A percentile compares a stretch with the other conserved stretches of the same genome.
Conservation (phyloP, 2,329 filamentous ascomycete genomes). For the Sporothrix protearum region DNA sequence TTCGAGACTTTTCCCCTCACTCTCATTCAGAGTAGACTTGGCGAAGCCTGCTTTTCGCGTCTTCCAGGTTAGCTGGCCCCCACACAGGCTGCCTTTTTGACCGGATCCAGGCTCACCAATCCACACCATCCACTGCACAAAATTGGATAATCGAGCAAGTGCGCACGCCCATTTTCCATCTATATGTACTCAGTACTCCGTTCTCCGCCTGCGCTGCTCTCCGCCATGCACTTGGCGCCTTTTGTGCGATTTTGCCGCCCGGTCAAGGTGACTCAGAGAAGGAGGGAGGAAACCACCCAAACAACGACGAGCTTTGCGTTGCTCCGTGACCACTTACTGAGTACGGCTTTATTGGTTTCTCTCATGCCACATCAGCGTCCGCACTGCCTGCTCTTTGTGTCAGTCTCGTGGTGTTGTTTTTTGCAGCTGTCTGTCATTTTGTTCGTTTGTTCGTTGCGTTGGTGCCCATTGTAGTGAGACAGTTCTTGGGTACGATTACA, state of each 20-base stretch:
- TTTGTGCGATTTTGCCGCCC: background rate
- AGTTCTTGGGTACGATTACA: no score
- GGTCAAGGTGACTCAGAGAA: constrained; percentile 9
- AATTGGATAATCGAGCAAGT: no score
- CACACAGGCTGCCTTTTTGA: background rate
- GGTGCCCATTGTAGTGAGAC: no score
- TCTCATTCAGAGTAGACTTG: background rate
- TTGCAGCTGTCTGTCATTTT: background rate
- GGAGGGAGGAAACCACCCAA: background rate
- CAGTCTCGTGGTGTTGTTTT: background rate
- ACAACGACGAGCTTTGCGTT: background rate
- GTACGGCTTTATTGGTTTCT: constrained; percentile 1
- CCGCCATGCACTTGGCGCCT: background rate
- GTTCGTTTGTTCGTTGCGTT: no score
- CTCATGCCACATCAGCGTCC: constrained; percentile 16
- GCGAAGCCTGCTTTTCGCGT: background rate
- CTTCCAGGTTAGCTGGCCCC: background rate
- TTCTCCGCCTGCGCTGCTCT: background rate
- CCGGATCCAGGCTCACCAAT: background rate
- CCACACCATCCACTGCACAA: background rate
- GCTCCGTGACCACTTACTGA: no score
- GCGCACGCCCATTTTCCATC: background rate
- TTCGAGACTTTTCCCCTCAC: background rate
- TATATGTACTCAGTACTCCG: no score
- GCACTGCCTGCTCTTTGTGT: background rate